Base-by-base conservation (phyloP, 2,329 filamentous ascomycete genomes). In the Dothideomycetes sp. region DNA sequence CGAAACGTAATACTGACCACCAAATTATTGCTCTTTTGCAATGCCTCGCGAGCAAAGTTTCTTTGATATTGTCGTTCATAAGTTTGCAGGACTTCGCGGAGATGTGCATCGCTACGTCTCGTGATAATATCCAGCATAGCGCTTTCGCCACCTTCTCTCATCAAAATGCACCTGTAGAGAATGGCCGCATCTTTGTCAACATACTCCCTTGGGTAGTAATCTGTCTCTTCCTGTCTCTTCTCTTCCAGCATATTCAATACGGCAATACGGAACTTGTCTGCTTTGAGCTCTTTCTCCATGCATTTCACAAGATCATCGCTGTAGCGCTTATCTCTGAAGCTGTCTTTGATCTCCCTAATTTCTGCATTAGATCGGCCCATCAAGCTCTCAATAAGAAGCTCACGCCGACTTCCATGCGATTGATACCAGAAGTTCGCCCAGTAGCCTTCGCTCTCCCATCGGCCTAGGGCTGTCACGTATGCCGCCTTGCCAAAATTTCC, bases 371-470 rank as follows among this genome's bases (percentile, higher is more conserved):
- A 78, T 4, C 88, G 77, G 0, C 91, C 91, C 78, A 95, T 94
- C 15, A 98, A 72, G 4, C 80, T 77, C 62, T 98, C 91, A 52
- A 96, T 95, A 38, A 98, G 73, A 27, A 98, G 70, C 60, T 96
- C 89, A 4, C 88, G 77, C 3, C 86, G 75, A 5, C 80, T 84
- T 52, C 81, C 84, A 59, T 89, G 83, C 29, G 81, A 80, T 56
- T 95, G 89, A 63, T 95, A 96, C 80, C 87, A 96, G 61, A 86
- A 94, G 59, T 95, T 96, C 44, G 89, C 87, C 88, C 91, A 98
- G 69, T 94, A 94, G 0, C 86, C 85, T 60, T 98, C 91, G 50
- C 79, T 81, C 64, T 95, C 91, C 80, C 87, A 96, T 38, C 75
- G 74, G 8, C 91, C 91, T 0, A 96, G 73, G 0, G 89, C 87